These are phyloP conservation scores for Pelargonium myrrhifolium DNA, from an alignment of 441 rosid genomes.

Conservation along the genomic window DNA sequence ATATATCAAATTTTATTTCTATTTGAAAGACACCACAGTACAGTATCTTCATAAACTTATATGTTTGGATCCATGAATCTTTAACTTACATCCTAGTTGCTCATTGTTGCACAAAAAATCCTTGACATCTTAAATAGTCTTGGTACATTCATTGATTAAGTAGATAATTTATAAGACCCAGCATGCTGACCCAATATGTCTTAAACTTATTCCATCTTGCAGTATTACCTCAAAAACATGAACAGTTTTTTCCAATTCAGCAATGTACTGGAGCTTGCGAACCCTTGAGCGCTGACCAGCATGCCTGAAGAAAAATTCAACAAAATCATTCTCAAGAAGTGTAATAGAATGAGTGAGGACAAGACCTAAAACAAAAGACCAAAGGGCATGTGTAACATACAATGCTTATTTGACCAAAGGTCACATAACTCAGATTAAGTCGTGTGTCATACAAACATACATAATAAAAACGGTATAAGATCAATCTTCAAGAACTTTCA, in stretches of 20 bases:
- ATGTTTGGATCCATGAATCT: no score
- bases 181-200: not conserved
- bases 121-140: no score
- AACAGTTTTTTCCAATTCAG: conserved; percentile 66
- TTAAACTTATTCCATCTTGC: not conserved
- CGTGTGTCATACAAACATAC: not conserved
- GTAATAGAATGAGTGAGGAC: no score
- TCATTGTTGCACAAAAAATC: no score
- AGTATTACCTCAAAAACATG: conserved; percentile 47
- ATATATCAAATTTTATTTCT: no score
- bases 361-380: no score
- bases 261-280: conserved; percentile 73
- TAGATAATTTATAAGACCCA: not conserved
- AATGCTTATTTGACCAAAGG: not conserved
- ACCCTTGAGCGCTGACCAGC: conserved; percentile 79
- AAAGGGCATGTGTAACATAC: not conserved
- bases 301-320: conserved; percentile 32
- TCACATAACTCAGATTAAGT: not conserved
- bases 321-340: conserved; percentile 9
- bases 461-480: not conserved
- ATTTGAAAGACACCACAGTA: no score
- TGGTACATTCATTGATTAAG: no score
- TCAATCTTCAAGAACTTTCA: not conserved
- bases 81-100: no score
- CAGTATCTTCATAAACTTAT: no score